phyloP scores from a whole-genome alignment of 2,329 filamentous ascomycete genomes.

The Diplodia mutila region DNA sequence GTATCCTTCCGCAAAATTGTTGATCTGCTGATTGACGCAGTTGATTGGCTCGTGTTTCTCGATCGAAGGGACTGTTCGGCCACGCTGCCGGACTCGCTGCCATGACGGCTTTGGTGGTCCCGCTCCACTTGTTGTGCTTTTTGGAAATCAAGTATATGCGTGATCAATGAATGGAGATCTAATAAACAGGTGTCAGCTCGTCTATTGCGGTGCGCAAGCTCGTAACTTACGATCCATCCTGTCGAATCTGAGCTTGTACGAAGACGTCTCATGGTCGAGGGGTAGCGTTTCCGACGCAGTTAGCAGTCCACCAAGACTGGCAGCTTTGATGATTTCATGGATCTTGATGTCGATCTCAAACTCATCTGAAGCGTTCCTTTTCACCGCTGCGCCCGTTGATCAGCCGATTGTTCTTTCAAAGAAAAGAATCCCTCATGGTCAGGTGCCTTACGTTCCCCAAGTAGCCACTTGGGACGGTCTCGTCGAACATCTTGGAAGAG shows the following conservation, averaged over 20 bases:
- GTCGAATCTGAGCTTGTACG: background rate
- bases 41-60: background rate
- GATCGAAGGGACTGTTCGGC: background rate
- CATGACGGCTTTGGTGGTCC: background rate
- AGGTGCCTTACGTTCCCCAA: background rate
- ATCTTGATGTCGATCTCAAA: background rate
- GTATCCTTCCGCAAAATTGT: background rate
- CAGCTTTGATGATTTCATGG: background rate
- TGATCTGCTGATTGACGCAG: background rate
- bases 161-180: background rate
- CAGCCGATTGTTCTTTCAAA: background rate
- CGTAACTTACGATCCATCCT: background rate
- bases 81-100: background rate
- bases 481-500: background rate
- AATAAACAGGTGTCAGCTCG: background rate
- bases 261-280: rapidly evolving
- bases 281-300: too few species aligned
- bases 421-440: background rate
- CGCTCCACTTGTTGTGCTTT: background rate
- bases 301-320: background rate
- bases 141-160: background rate
- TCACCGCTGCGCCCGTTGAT: background rate
- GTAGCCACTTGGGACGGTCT: background rate
- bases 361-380: background rate
- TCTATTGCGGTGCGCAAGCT: background rate